Conservation (phyloP, 768 basidiomycete genomes). For the Phlegmacium glaucopus region DNA sequence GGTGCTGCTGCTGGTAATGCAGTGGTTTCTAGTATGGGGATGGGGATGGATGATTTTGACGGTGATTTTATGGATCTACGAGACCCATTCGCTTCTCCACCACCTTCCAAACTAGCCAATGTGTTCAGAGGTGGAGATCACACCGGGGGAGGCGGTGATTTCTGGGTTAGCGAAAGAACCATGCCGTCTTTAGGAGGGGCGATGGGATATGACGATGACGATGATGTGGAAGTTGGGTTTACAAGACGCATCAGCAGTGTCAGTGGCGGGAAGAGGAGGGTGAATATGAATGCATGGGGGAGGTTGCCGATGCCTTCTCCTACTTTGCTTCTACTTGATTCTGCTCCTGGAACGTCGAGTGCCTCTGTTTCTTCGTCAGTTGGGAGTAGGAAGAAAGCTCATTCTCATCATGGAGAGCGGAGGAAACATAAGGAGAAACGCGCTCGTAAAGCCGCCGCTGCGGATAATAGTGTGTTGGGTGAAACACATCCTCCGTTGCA, state of each 20-base stretch:
- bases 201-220: conserved; percentile 9
- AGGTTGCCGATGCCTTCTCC: conserved; percentile 17
- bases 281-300: conserved; percentile 25
- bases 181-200: conserved; percentile 4
- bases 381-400: neutral
- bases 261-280: conserved; percentile 2
- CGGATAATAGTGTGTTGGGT: too few relatives aligned
- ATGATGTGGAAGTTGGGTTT: neutral
- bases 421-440: conserved; percentile 13
- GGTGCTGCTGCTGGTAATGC: neutral
- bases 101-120: conserved; percentile 5
- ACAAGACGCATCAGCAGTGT: neutral
- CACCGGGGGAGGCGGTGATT: neutral
- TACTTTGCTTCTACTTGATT: conserved; percentile 9
- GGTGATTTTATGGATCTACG: conserved; percentile 32
- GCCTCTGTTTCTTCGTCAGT: neutral
- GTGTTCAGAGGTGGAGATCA: conserved; percentile 3
- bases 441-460: conserved; percentile 5
- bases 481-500: too few relatives aligned
- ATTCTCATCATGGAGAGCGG: conserved; percentile 5
- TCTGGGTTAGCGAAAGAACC: neutral
- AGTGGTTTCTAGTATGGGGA: conserved; percentile 4
- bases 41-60: conserved; percentile 14
- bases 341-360: conserved; percentile 4
- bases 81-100: conserved; percentile 29